Conservation (phyloP, 768 basidiomycete species). For the Leucosporidium creatinivorum region DNA sequence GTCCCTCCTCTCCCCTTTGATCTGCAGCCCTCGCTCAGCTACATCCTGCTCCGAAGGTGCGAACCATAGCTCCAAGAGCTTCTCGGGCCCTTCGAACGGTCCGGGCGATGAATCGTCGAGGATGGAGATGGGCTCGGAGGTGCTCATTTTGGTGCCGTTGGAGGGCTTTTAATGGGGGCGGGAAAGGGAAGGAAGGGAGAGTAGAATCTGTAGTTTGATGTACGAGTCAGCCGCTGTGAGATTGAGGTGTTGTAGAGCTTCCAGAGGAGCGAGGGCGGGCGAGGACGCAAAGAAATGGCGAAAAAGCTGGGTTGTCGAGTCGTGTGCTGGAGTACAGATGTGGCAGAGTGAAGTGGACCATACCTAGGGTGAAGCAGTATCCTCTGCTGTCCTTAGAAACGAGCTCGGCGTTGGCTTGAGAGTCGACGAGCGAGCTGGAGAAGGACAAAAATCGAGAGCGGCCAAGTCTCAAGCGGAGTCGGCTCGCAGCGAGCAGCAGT, state of each 20-base stretch:
- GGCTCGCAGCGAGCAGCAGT: too few species aligned
- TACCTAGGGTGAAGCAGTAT: too few species aligned
- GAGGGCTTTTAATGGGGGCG: neutral
- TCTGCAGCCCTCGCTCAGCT: constrained; percentile 11
- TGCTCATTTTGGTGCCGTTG: neutral
- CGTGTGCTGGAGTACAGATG: neutral
- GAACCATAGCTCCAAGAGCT: constrained; percentile 91
- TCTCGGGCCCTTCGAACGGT: constrained; percentile 33
- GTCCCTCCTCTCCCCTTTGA: constrained; percentile 16
- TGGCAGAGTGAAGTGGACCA: too few species aligned
- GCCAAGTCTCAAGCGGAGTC: too few species aligned
- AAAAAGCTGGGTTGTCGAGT: neutral
- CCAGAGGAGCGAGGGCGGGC: too few species aligned
- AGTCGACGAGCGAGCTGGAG: too few species aligned
- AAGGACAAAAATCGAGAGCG: too few species aligned
- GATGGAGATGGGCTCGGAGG: neutral
- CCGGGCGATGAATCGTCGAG: neutral
- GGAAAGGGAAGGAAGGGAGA: neutral
- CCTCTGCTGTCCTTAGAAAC: too few species aligned
- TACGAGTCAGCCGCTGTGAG: neutral
- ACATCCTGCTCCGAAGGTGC: constrained; percentile 60
- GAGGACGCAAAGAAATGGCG: too few species aligned
- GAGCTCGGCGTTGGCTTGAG: too few species aligned
- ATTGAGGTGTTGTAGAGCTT: too few species aligned
- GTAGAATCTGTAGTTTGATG: neutral